Base-by-base conservation (phyloP, 2,329 filamentous ascomycete genomes). In the Trichophyton mentagrophytes region DNA sequence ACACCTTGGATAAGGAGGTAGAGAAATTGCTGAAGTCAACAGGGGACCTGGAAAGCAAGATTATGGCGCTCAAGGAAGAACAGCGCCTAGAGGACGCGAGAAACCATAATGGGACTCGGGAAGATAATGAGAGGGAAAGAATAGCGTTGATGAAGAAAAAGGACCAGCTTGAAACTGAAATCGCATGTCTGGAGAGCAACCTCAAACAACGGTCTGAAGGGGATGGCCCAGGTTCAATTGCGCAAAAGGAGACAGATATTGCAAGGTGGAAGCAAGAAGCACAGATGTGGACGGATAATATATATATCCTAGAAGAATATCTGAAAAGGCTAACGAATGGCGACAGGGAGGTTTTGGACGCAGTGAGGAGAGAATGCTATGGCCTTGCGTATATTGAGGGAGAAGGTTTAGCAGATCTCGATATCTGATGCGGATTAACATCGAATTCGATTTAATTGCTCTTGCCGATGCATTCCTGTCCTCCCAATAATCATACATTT, bases 361-460 rank as follows among this genome's bases (percentile, higher is more conserved):
- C 64, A 2, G 68, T 81, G 15, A 74, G 76, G 66, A 73, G 70
- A 59, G 71, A 74, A 51, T 76, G 74, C 57, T 84, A 83, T 65
- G 79, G 77, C 7, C 76, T 77, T 22, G 80, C 84, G 65, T 82
- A 77, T 66, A 78, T 79, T 60, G 81, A 84, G 60, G 80, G 78
- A 44, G 76, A 77, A 55, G 77, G 78, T 6, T 70, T 83, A 64
- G 71, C 71, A 27, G 80, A 78, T 63, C 63, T 77, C 27, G 64
- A 58, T 38, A 60, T 61, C 40, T 64, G 60, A 62, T 36, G 15
- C 40, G 0, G 13, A 44, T 15, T 7, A 8, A 7, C 15, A n/a
- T 20, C 3, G 25, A 17, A 17, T 6, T 55, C 3, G n/a, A 11
- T 15, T 33, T 25, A n/a, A 22, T 22, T 47, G 9, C 3, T 9